phyloP scores from a whole-genome alignment of 2,329 filamentous ascomycete genomes.

The Hansfordia pulvinata region DNA sequence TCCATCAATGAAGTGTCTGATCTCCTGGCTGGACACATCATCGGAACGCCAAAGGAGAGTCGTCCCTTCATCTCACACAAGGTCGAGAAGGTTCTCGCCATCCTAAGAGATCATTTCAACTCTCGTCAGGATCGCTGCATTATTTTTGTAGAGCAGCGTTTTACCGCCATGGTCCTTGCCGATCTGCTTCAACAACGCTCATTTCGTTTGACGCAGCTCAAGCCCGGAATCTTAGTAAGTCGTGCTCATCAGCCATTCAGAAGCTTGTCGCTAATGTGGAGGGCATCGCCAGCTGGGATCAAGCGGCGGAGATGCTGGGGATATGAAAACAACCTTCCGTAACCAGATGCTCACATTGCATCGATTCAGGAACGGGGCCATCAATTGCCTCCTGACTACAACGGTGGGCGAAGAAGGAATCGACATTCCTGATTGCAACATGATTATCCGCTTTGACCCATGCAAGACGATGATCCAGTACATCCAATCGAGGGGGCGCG shows the following conservation, averaged over 20 bases:
- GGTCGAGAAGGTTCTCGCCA: slow-evolving; percentile 45
- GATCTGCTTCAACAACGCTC: slow-evolving; percentile 45
- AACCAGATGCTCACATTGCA: slow-evolving; percentile 63
- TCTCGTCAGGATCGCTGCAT: slow-evolving; percentile 56
- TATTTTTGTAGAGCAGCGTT: slow-evolving; percentile 70
- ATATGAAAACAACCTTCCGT: slow-evolving; percentile 52
- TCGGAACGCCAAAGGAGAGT: too few relatives aligned
- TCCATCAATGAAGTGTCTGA: slow-evolving; percentile 37
- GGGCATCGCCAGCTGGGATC: slow-evolving; percentile 24
- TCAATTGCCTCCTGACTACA: slow-evolving; percentile 54
- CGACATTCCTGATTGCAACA: slow-evolving; percentile 54
- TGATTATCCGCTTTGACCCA: slow-evolving; percentile 67
- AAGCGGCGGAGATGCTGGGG: slow-evolving; percentile 32
- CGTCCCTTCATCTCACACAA: slow-evolving; percentile 78
- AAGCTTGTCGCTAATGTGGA: slow-evolving; percentile 3
- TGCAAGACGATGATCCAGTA: slow-evolving; percentile 89
- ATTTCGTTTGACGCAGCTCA: slow-evolving; percentile 6
- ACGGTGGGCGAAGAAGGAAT: slow-evolving; percentile 56
- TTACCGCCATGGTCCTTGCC: slow-evolving; percentile 61
- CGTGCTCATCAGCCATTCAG: background rate
- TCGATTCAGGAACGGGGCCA: slow-evolving; percentile 42
- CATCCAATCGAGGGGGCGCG: slow-evolving; percentile 81
- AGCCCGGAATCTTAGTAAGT: slow-evolving; percentile 40
- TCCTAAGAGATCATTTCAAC: slow-evolving; percentile 50
- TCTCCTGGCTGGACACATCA: too few relatives aligned